Percentiles rank a stretch among this genome's conserved stretches.
Conservation (phyloP, 2,329 filamentous ascomycete species). For the Pleoardoris graminearum region DNA sequence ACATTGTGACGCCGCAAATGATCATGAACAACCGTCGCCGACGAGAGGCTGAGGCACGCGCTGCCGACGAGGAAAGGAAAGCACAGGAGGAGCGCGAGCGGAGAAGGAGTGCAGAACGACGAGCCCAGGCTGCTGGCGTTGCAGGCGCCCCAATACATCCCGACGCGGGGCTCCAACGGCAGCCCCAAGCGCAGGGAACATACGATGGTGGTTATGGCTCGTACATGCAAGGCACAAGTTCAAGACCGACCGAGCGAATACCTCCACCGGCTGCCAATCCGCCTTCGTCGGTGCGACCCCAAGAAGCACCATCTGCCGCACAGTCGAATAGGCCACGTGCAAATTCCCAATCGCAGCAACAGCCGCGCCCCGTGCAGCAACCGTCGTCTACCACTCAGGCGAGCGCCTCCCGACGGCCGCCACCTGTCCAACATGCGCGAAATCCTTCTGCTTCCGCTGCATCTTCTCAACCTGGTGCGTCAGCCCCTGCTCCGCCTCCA, state of each 20-base stretch:
- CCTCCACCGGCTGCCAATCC: conserved; percentile 18
- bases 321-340: conserved; percentile 37
- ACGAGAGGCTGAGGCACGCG: conserved; percentile 63
- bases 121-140: conserved; percentile 59
- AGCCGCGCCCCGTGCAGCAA: conserved; percentile 36
- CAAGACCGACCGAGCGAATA: conserved; percentile 35
- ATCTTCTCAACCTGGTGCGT: conserved; percentile 37
- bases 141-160: conserved; percentile 44
- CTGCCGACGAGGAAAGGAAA: conserved; percentile 56
- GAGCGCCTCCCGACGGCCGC: conserved; percentile 35
- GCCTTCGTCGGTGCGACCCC: conserved; percentile 26
- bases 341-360: conserved; percentile 41
- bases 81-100: conserved; percentile 55
- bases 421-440: conserved; percentile 36
- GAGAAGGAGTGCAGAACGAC: conserved; percentile 61
- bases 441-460: conserved; percentile 36
- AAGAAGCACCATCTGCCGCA: conserved; percentile 31
- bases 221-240: conserved; percentile 30
- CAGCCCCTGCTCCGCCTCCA: conserved; percentile 34
- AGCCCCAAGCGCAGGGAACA: conserved; percentile 32
- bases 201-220: conserved; percentile 33
- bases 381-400: conserved; percentile 28
- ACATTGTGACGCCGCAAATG: conserved; percentile 81
- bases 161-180: conserved; percentile 35
- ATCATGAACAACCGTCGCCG: conserved; percentile 88